Evolutionary conservation across 257 asterid species (phyloP), one percentile per base, ranked within the genome.

Genomic region (Scutellaria galericulata): DNA sequence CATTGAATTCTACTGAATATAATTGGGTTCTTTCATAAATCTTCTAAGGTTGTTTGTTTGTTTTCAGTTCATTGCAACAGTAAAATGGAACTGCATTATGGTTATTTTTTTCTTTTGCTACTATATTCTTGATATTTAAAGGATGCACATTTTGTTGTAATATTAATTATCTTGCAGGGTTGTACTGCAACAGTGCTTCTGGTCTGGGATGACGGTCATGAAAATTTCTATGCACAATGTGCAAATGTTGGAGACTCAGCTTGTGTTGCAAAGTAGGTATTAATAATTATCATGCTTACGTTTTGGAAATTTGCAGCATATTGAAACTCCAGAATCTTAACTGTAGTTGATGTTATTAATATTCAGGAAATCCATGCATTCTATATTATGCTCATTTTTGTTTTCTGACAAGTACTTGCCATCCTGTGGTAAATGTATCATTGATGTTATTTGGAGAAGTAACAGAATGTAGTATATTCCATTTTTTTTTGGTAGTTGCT

Each of bases 211-310:
- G 95, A 90, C 63, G 83, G 77, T 56, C 83, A 81, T 66, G 86
- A 79, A 54, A 90, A 83, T 75, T 83, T 88, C 82, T 87, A 75
- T 40, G 92, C 69, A 12, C 99, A 95, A 82, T 95, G 98, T 87
- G 99, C 96, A 76, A 95, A 95, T 77, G 96, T 95, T 74, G 99
- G 99, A 80, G 99, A 95, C 81, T 95, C 99, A 0, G 96, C 98
- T 77, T 95, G 99, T 81, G 65, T 90, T 66, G 78, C 91, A 56
- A 87, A 85, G 99, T 95, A 89, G 74, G 96, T 88, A 62, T 53
- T 69, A 68, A 7, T 66, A 24, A 72, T 52, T 66, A 42, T 61
- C 76, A 27, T 71, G 51, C 72, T 62, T 75, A 59, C 39, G 41
- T 66, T 70, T 75, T 67, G 52, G 48, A 48, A 57, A 42, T 58